phyloP scores from a whole-genome alignment of 2,329 filamentous ascomycete genomes.

The Knufia petricola region DNA sequence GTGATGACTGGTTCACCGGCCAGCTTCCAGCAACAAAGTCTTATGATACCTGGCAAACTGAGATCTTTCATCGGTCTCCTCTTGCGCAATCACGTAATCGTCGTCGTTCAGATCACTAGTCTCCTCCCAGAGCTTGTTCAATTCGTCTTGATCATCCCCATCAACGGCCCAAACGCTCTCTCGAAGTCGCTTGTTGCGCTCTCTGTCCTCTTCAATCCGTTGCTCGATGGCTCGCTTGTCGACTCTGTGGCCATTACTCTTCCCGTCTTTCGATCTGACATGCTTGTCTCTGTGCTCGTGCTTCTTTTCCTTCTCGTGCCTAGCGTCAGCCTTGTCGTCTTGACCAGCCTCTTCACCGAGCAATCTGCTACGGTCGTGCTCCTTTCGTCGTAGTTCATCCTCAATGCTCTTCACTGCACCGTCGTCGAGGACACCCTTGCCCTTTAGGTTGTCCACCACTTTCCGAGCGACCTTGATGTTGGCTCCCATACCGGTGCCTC shows the following conservation, averaged over 20 bases:
- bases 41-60: constrained; percentile 25
- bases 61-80: constrained; percentile 56
- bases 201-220: constrained; percentile 90
- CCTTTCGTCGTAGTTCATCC: constrained; percentile 69
- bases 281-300: constrained; percentile 7
- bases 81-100: constrained; percentile 64
- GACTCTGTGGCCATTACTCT: constrained; percentile 41
- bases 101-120: constrained; percentile 80
- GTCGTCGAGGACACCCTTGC: constrained; percentile 61
- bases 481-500: constrained; percentile 64
- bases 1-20: neutral
- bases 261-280: constrained; percentile 14
- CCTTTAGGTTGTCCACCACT: constrained; percentile 58
- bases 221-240: constrained; percentile 90
- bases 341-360: constrained; percentile 36
- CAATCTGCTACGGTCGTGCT: constrained; percentile 53
- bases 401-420: constrained; percentile 73
- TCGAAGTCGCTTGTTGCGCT: constrained; percentile 81
- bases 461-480: constrained; percentile 89
- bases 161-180: constrained; percentile 91
- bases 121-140: constrained; percentile 76
- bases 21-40: constrained; percentile 13
- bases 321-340: constrained; percentile 13
- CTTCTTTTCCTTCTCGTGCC: constrained; percentile 2
- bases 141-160: constrained; percentile 57